phyloP scores from a whole-genome alignment of 306 rosid species.

The Vigna unguiculata region DNA sequence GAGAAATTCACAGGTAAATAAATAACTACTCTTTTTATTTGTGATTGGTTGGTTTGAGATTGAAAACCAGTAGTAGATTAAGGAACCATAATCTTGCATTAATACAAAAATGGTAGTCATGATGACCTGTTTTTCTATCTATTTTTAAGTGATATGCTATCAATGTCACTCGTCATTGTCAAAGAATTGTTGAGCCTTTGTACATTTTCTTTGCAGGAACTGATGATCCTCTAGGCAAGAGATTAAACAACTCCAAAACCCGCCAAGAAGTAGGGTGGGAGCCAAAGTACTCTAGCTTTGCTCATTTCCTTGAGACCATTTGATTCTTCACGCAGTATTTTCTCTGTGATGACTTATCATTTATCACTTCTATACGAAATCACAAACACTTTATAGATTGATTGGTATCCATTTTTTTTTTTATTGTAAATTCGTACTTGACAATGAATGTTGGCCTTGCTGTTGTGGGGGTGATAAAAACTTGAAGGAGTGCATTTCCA shows the following conservation, averaged over 20 bases:
- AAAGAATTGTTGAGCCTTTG: constrained; percentile 10
- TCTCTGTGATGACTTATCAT: constrained; percentile 40
- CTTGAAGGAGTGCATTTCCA: background rate
- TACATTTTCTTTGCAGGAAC: constrained; percentile 59
- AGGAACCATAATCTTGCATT: constrained; percentile 13
- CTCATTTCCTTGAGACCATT: constrained; percentile 71
- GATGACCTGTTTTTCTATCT: constrained; percentile 1
- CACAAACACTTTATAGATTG: constrained; percentile 15
- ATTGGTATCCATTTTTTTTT: background rate
- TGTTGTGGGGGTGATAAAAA: background rate
- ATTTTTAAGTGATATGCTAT: background rate
- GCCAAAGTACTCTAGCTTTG: constrained; percentile 85
- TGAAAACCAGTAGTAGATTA: background rate
- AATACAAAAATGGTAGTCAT: background rate
- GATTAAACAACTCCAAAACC: constrained; percentile 84
- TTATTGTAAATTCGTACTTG: background rate
- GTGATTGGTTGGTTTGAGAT: background rate
- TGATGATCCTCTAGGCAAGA: constrained; percentile 82
- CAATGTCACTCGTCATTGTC: background rate
- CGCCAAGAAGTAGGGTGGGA: constrained; percentile 90
- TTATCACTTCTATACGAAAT: constrained; percentile 30
- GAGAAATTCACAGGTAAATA: constrained; percentile 78
- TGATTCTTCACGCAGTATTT: constrained; percentile 36
- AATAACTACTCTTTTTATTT: constrained; percentile 21
- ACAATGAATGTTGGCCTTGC: background rate